phyloP scores from a whole-genome alignment of 495 filamentous ascomycete species.

The Cenococcum geophilum region DNA sequence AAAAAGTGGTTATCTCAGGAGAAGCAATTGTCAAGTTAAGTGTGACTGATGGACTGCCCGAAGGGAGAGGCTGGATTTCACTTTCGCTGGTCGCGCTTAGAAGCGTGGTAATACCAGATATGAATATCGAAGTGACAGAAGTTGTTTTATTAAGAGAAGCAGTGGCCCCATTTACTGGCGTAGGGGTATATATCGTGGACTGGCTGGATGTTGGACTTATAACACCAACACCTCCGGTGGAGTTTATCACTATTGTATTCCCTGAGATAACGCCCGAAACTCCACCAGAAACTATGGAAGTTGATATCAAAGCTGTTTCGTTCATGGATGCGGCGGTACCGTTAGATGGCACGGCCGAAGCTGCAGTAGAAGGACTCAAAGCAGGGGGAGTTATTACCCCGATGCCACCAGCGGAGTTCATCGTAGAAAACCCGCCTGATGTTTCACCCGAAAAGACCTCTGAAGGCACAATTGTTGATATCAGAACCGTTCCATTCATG shows the following conservation, averaged over 20 bases:
- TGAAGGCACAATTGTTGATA: too few relatives aligned
- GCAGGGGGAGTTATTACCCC: neutral
- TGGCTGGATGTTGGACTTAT: neutral
- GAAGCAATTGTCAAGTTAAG: neutral
- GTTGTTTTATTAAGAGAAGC: neutral
- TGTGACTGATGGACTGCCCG: neutral
- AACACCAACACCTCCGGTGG: neutral
- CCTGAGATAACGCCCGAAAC: neutral
- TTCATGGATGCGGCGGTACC: neutral
- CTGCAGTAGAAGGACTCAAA: neutral
- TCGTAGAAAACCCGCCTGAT: neutral
- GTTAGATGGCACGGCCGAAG: slow-evolving; percentile 6
- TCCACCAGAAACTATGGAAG: neutral
- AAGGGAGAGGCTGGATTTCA: neutral
- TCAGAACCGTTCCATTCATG: too few relatives aligned
- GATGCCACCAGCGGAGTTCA: slow-evolving; percentile 7
- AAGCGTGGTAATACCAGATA: neutral
- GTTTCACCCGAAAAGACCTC: too few relatives aligned
- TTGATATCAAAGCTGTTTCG: neutral
- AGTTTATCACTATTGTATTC: neutral
- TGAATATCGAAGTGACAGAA: neutral
- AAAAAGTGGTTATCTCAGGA: neutral
- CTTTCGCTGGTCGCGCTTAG: neutral
- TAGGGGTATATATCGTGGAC: neutral
- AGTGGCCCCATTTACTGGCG: neutral